Conservation (phyloP, 2,329 filamentous ascomycete species). For the Dactylellina haptotyla region DNA sequence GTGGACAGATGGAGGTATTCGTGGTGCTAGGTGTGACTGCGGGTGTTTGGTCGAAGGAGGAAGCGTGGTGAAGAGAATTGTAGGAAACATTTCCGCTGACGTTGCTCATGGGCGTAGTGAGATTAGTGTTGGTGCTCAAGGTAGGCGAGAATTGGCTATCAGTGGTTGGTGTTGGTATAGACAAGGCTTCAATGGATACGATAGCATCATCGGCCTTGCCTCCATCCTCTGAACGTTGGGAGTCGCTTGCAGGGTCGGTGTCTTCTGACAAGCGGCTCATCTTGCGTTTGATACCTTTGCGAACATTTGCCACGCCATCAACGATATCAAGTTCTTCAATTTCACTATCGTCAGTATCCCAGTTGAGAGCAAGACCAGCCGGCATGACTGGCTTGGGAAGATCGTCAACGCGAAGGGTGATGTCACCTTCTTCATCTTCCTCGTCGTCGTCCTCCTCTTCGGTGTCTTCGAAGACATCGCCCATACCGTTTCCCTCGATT, state of each 20-base stretch:
- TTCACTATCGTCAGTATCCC: slow-evolving; percentile 50
- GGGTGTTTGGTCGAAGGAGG: slow-evolving; percentile 52
- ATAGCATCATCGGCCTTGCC: slow-evolving; percentile 33
- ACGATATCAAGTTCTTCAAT: slow-evolving; percentile 57
- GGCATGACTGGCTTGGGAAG: slow-evolving; percentile 45
- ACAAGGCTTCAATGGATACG: slow-evolving; percentile 34
- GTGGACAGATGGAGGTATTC: slow-evolving; percentile 46
- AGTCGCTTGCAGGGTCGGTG: slow-evolving; percentile 58
- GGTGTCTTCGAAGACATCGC: slow-evolving; percentile 86
- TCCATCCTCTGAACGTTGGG: slow-evolving; percentile 45
- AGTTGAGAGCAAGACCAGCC: slow-evolving; percentile 40
- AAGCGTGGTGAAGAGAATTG: slow-evolving; percentile 47
- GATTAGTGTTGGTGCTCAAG: slow-evolving; percentile 33
- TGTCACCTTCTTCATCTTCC: slow-evolving; percentile 56
- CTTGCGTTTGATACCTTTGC: slow-evolving; percentile 53
- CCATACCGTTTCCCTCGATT: slow-evolving; percentile 75
- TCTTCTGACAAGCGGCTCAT: slow-evolving; percentile 53
- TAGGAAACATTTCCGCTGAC: slow-evolving; percentile 38
- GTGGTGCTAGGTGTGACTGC: slow-evolving; percentile 53
- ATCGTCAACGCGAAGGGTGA: slow-evolving; percentile 51
- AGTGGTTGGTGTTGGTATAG: slow-evolving; percentile 47
- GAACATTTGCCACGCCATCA: slow-evolving; percentile 47
- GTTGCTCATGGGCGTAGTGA: slow-evolving; percentile 52
- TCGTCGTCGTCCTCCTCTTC: slow-evolving; percentile 68
- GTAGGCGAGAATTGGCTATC: slow-evolving; percentile 42